Percentiles rank a stretch among this genome's conserved stretches.
Evolutionary conservation across 2,329 filamentous ascomycete species (phyloP).

Genomic region (Pyricularia sp.): DNA sequence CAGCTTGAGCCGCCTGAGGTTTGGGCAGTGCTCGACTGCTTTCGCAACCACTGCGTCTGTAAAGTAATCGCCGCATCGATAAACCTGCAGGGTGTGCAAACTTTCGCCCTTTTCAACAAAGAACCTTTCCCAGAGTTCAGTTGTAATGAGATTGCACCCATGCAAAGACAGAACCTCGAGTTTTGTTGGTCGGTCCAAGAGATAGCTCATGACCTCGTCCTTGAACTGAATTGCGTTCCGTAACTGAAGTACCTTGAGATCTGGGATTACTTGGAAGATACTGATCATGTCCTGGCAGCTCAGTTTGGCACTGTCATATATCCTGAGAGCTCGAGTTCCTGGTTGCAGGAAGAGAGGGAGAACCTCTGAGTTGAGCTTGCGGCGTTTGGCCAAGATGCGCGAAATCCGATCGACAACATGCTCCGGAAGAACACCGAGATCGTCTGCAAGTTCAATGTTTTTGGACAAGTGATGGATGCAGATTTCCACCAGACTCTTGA

Average conservation of each 20-base stretch:
- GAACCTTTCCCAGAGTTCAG: slow-evolving; percentile 60
- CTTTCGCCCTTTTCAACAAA: slow-evolving; percentile 51
- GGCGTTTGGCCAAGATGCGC: slow-evolving; percentile 45
- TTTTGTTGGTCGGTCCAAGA: slow-evolving; percentile 55
- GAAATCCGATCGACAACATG: slow-evolving; percentile 45
- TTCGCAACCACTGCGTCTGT: slow-evolving; percentile 53
- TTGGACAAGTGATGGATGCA: slow-evolving; percentile 50
- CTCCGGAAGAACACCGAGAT: slow-evolving; percentile 45
- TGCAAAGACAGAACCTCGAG: slow-evolving; percentile 68
- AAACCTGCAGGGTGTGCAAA: slow-evolving; percentile 60
- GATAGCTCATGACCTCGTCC: slow-evolving; percentile 68
- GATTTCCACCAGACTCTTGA: slow-evolving; percentile 53
- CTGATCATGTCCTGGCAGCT: slow-evolving; percentile 63
- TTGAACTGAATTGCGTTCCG: slow-evolving; percentile 88
- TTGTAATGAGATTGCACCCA: slow-evolving; percentile 70
- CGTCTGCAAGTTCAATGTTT: slow-evolving; percentile 49
- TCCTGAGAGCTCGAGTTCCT: slow-evolving; percentile 32
- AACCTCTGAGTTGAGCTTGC: slow-evolving; percentile 40
- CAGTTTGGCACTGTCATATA: slow-evolving; percentile 52
- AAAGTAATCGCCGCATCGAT: slow-evolving; percentile 68
- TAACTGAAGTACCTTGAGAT: slow-evolving; percentile 57
- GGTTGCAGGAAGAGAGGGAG: slow-evolving; percentile 45
- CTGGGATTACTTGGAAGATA: slow-evolving; percentile 64
- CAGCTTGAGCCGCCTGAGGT: slow-evolving; percentile 64
- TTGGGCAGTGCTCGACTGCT: slow-evolving; percentile 52